Base-by-base conservation (phyloP, 768 basidiomycete species). In the Phanerochaete carnosa region DNA sequence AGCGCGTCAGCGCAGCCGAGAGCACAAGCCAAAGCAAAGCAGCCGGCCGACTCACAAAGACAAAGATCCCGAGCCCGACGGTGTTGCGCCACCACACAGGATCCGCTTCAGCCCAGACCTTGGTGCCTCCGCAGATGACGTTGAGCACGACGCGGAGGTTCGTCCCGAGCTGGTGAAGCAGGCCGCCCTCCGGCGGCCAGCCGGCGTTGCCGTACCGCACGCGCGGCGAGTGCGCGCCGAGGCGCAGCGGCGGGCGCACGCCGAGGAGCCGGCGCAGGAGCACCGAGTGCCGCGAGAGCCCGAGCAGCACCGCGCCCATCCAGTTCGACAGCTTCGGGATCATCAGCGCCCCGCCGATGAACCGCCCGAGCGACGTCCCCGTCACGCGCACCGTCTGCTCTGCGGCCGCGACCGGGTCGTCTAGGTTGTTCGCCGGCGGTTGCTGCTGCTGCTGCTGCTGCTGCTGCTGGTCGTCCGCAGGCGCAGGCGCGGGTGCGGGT, bases 11-110 rank as follows among this genome's bases (percentile, higher is more conserved):
- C n/a, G n/a, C n/a, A n/a, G n/a, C n/a, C n/a, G n/a, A n/a, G n/a
- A n/a, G n/a, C n/a, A n/a, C n/a, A n/a, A n/a, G n/a, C n/a, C n/a
- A 52, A 4, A 47, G 39, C 47, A 25, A 37, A 26, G 2, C n/a
- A n/a, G 6, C 23, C 8, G 15, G 13, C 13, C 56, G 3, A 29
- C 84, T 62, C 68, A 89, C 88, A 59, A 87, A 77, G 3, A 87
- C 77, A 68, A 89, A 91, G 8, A 90, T 64, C 0, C 87, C 88
- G 1, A 90, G 74, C 0, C 89, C 89, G 47, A 91, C 66, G 7
- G 83, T 75, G 67, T 91, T 91, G 54, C 89, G 77, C 88, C 88
- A 83, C 89, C 90, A 92, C 16, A 91, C 86, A 15, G 90, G 90
- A 70, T 91, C 90, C 46, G 80, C 79, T 64, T 84, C 83, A 3